phyloP scores from a whole-genome alignment of 106 monocot species.

The Narthecium ossifragum region DNA sequence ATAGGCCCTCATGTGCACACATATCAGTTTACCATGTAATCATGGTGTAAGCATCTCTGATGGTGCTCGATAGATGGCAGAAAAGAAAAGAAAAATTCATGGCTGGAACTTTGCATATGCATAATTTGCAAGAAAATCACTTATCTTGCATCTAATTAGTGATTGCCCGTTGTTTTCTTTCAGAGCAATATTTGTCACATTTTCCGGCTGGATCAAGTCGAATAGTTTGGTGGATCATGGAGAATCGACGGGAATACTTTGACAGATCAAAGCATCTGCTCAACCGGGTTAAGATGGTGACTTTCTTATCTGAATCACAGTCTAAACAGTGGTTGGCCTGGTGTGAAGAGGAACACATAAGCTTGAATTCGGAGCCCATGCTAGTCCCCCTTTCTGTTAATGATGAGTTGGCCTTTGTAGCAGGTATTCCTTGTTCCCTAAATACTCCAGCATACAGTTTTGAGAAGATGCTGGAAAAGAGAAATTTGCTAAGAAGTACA shows the following conservation, averaged over 20 bases:
- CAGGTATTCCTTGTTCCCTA: conserved; percentile 68
- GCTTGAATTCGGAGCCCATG: conserved; percentile 49
- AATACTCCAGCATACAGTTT: conserved; percentile 53
- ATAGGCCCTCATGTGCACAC: too few species aligned
- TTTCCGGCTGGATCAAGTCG: conserved; percentile 44
- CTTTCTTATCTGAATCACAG: conserved; percentile 66
- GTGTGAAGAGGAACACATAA: conserved; percentile 74
- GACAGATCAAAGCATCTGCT: conserved; percentile 78
- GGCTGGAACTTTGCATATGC: too few species aligned
- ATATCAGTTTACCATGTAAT: too few species aligned
- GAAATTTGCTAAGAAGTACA: conserved; percentile 40
- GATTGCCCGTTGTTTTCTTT: too few species aligned
- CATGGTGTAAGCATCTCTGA: too few species aligned
- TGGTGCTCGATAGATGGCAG: too few species aligned
- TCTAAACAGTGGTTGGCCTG: conserved; percentile 78
- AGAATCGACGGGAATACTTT: conserved; percentile 84
- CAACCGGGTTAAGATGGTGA: conserved; percentile 55
- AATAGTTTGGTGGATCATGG: conserved; percentile 98
- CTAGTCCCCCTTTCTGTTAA: conserved; percentile 84
- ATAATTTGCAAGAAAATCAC: too few species aligned
- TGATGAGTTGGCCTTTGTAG: conserved; percentile 83
- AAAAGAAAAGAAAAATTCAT: too few species aligned
- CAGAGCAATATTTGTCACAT: conserved; percentile 69
- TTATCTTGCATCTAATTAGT: too few species aligned
- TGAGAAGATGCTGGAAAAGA: conserved; percentile 71